A percentile compares a stretch with the other conserved stretches of the same genome.
Evolutionary conservation across 1,284 basidiomycete genomes (phyloP).

Genomic region (Schizopora paradoxa): DNA sequence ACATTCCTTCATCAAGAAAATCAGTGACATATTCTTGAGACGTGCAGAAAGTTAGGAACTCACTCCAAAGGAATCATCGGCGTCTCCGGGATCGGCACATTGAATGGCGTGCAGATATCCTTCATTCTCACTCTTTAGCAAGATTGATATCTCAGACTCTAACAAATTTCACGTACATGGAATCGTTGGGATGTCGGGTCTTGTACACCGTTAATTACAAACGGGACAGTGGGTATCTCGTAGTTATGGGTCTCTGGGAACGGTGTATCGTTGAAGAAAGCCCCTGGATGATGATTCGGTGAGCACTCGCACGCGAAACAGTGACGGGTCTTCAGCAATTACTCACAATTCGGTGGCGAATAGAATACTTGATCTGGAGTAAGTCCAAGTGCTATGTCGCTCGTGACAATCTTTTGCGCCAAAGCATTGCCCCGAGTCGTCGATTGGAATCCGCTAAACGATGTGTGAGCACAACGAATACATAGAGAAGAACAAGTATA

Average conservation of each 20-base stretch:
- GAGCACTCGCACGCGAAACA: background rate
- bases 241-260: constrained; percentile 45
- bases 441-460: constrained; percentile 49
- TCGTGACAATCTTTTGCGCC: constrained; percentile 50
- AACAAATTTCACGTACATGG: constrained; percentile 39
- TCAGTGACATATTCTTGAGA: constrained; percentile 2
- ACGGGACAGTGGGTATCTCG: constrained; percentile 39
- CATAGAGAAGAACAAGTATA: constrained; percentile 6
- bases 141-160: background rate
- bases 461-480: background rate
- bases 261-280: constrained; percentile 47
- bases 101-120: constrained; percentile 35
- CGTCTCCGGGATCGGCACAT: constrained; percentile 39
- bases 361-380: constrained; percentile 42
- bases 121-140: no score
- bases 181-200: constrained; percentile 56
- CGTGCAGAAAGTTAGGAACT: constrained; percentile 17
- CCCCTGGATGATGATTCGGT: constrained; percentile 31
- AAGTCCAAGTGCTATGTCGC: constrained; percentile 43
- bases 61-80: constrained; percentile 52
- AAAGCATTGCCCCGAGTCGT: constrained; percentile 47
- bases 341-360: constrained; percentile 46
- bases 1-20: constrained; percentile 36
- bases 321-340: background rate
- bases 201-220: constrained; percentile 41